phyloP scores from a whole-genome alignment of 768 basidiomycete genomes.

The Mycena olivaceomarginata region DNA sequence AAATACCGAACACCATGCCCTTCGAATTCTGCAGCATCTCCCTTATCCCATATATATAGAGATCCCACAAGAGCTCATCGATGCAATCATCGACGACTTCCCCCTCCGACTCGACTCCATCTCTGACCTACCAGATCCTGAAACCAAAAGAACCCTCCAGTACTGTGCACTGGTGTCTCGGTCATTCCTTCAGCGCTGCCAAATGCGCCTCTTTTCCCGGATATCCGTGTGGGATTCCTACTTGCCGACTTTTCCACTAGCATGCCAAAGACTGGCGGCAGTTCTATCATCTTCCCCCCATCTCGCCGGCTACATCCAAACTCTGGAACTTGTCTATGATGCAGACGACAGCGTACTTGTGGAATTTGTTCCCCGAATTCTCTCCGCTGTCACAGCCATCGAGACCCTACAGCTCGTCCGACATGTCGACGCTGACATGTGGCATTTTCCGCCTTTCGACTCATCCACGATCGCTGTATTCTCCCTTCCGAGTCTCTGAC shows the following conservation, averaged over 20 bases:
- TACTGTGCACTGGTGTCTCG: not conserved
- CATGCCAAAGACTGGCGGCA: not conserved
- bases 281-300: not conserved
- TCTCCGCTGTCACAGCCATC: not conserved
- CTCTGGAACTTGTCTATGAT: constrained; percentile 2
- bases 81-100: not conserved
- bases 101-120: not conserved
- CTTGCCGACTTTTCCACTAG: not conserved
- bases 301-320: not conserved
- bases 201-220: not conserved
- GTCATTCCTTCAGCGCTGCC: not conserved
- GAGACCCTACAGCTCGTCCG: not conserved
- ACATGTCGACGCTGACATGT: not conserved
- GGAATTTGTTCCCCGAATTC: not conserved
- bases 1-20: no score
- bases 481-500: constrained; percentile 6
- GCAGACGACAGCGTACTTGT: not conserved
- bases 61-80: not conserved
- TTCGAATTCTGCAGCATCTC: no score
- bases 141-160: not conserved
- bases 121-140: constrained; percentile 4
- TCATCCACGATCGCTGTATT: not conserved
- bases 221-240: constrained; percentile 2
- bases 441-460: not conserved
- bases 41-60: no score